Conservation (phyloP, 225 moss, liverwort and hornwort genomes). For the Pleurozium schreberi region DNA sequence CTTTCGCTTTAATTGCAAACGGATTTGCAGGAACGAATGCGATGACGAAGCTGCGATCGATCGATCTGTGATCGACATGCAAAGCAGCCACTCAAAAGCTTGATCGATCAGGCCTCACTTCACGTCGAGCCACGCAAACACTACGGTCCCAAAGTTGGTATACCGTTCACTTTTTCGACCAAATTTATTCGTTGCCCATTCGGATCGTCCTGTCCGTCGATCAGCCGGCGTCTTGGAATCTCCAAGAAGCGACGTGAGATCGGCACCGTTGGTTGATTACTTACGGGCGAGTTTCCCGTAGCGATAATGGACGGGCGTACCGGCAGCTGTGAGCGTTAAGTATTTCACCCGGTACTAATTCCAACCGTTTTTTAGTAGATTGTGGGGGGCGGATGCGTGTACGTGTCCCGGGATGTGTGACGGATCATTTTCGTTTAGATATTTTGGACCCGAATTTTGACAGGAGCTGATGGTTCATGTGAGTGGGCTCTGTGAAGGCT, state of each 20-base stretch:
- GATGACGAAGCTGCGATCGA: not conserved
- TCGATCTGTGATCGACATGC: not conserved
- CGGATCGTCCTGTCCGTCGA: not conserved
- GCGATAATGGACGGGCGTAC: not conserved
- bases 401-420: not conserved
- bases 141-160: not conserved
- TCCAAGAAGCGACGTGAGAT: not conserved
- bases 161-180: not conserved
- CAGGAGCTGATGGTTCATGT: not conserved
- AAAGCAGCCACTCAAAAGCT: not conserved
- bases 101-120: not conserved
- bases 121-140: not conserved
- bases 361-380: too few relatives aligned
- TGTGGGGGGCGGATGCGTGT: not conserved
- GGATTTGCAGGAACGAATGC: not conserved
- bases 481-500: not conserved
- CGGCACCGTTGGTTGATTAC: too few relatives aligned
- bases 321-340: not conserved
- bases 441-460: not conserved
- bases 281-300: not conserved
- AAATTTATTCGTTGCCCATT: not conserved
- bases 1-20: not conserved
- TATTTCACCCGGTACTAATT: too few relatives aligned
- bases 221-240: not conserved
- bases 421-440: not conserved